phyloP scores from a whole-genome alignment of 1,139 yeast species.

The Keqinozyma sinolaborantium region DNA sequence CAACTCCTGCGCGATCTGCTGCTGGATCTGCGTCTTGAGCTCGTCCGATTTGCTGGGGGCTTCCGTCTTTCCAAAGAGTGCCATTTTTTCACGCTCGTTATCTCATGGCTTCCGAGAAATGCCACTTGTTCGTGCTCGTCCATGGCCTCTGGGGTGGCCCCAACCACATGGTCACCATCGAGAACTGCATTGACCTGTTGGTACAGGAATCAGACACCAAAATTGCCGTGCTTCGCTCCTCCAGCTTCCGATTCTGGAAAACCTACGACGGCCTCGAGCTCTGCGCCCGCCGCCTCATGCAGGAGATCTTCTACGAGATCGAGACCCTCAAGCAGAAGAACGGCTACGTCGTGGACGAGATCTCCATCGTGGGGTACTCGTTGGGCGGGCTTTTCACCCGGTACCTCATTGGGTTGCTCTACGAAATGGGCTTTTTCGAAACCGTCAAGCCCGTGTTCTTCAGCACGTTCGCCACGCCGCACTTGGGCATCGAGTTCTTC shows the following conservation, averaged over 20 bases:
- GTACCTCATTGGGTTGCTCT: constrained; percentile 67
- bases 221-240: constrained; percentile 59
- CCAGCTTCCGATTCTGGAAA: constrained; percentile 67
- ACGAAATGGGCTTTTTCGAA: constrained; percentile 53
- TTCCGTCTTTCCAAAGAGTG: constrained; percentile 27
- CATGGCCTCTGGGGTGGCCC: constrained; percentile 93
- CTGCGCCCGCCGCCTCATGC: constrained; percentile 65
- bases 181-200: constrained; percentile 44
- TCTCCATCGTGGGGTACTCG: constrained; percentile 44
- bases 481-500: constrained; percentile 65
- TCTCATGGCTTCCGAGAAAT: constrained; percentile 4
- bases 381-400: constrained; percentile 47
- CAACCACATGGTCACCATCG: constrained; percentile 62
- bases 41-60: constrained; percentile 7
- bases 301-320: constrained; percentile 58
- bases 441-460: constrained; percentile 60
- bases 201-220: constrained; percentile 33
- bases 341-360: constrained; percentile 30
- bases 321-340: constrained; percentile 43
- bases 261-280: constrained; percentile 83
- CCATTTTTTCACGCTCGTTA: constrained; percentile 16
- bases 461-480: constrained; percentile 90
- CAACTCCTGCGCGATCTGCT: constrained; percentile 74
- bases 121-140: constrained; percentile 71
- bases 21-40: constrained; percentile 59